Conservation (phyloP, 2,329 filamentous ascomycete genomes). For the Cordyceps javanica region DNA sequence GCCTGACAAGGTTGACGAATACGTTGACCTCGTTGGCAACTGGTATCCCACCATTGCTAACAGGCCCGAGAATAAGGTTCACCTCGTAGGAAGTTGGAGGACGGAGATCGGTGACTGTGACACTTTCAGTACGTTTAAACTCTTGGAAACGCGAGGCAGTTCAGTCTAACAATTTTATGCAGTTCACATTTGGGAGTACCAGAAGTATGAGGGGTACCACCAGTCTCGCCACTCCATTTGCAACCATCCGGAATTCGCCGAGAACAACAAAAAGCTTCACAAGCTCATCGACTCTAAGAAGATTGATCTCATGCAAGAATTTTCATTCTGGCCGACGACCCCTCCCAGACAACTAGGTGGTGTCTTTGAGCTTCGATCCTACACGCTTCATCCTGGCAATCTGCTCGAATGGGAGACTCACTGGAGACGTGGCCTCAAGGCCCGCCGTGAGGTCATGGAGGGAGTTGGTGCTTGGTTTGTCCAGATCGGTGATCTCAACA, state of each 20-base stretch:
- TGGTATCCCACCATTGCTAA: constrained; percentile 92
- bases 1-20: constrained; percentile 92
- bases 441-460: constrained; percentile 94
- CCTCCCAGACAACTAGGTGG: constrained; percentile 84
- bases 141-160: background rate
- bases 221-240: constrained; percentile 81
- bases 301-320: constrained; percentile 96
- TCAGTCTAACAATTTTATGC: constrained; percentile 15
- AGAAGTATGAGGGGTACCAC: constrained; percentile 94
- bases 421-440: constrained; percentile 88
- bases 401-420: constrained; percentile 98
- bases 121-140: constrained; percentile 72
- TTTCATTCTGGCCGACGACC: constrained; percentile 98
- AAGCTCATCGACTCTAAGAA: constrained; percentile 78
- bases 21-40: constrained; percentile 77
- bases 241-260: constrained; percentile 72
- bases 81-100: constrained; percentile 95
- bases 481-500: constrained; percentile 95
- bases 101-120: constrained; percentile 97
- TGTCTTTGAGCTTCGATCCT: constrained; percentile 91
- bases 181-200: constrained; percentile 99
- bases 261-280: constrained; percentile 80
- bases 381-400: constrained; percentile 92
- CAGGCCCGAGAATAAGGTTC: constrained; percentile 82
- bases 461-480: constrained; percentile 98